Conservation (phyloP, 176 grass and related monocot species). For the Luzula sylvatica region DNA sequence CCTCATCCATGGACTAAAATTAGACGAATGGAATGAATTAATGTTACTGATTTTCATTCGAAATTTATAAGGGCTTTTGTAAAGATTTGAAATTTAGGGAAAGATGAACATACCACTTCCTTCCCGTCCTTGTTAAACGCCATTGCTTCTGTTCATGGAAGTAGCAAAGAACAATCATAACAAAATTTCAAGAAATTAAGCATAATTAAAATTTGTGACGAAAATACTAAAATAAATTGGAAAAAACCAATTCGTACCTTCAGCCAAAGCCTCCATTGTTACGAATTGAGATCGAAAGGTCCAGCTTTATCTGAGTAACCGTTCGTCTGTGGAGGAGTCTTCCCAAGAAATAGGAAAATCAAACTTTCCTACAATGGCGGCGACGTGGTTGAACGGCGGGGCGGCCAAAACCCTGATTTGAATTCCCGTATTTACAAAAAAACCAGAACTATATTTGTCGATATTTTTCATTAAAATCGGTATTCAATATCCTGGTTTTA, state of each 20-base stretch:
- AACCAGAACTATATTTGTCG: no score
- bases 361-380: no score
- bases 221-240: neutral
- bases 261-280: slow-evolving; percentile 26
- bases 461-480: no score
- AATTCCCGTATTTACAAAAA: no score
- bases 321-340: no score
- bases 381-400: no score
- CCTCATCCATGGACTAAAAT: slow-evolving; percentile 72
- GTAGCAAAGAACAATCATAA: slow-evolving; percentile 20
- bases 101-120: slow-evolving; percentile 42
- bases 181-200: neutral
- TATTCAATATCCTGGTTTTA: no score
- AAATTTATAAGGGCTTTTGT: neutral
- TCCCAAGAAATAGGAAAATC: no score
- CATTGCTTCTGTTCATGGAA: slow-evolving; percentile 59
- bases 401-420: no score
- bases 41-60: neutral
- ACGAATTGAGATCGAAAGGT: no score
- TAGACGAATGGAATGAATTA: slow-evolving; percentile 1
- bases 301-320: no score
- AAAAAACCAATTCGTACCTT: slow-evolving; percentile 14
- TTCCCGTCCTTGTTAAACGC: slow-evolving; percentile 29
- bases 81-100: slow-evolving; percentile 20
- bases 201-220: neutral